Conservation (phyloP, 345 rosid species). For the Eucalyptus pauciflora region DNA sequence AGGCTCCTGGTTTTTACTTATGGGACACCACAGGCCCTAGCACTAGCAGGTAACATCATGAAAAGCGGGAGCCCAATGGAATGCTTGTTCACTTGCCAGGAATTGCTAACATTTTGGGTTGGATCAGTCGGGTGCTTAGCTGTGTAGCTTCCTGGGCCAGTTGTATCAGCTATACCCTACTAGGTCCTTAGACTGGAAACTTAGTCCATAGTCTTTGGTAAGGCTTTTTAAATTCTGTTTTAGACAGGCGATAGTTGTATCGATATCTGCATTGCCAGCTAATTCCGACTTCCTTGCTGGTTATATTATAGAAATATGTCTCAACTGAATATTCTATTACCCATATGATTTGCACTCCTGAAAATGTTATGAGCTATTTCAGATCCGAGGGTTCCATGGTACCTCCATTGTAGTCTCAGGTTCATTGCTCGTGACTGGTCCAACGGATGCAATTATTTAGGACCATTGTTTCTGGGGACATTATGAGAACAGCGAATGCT, state of each 20-base stretch:
- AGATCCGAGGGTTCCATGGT: neutral
- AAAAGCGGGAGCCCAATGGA: neutral
- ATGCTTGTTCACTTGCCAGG: neutral
- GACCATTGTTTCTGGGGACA: neutral
- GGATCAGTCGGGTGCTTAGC: neutral
- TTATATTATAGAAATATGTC: neutral
- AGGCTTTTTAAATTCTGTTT: neutral
- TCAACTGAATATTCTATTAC: neutral
- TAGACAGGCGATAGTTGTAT: neutral
- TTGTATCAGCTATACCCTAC: neutral
- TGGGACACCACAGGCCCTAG: neutral
- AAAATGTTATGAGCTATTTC: neutral
- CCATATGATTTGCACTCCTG: neutral
- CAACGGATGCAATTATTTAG: neutral
- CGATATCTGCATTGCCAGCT: neutral
- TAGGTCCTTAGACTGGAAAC: neutral
- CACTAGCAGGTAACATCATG: neutral
- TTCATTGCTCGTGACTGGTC: neutral
- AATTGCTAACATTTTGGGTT: neutral
- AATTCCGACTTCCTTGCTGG: neutral
- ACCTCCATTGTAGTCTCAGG: neutral
- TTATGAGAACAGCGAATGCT: neutral
- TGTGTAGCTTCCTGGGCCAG: neutral
- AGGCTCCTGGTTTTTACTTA: neutral
- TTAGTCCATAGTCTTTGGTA: neutral